Evolutionary conservation across 495 filamentous ascomycete species (phyloP).

Genomic region (Tuber umbilicatum): DNA sequence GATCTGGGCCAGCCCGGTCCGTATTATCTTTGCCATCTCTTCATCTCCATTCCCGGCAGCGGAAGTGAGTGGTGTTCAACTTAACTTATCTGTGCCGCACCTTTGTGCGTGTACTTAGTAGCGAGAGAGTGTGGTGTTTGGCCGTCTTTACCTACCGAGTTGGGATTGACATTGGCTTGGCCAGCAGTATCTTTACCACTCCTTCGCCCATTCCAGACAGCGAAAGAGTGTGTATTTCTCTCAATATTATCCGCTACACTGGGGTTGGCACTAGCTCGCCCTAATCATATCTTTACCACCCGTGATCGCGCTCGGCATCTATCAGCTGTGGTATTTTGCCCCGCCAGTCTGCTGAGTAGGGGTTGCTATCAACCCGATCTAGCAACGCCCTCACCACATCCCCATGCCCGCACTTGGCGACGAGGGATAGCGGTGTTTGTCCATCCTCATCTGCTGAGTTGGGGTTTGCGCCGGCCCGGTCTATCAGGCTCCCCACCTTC

Average conservation of each 20-base stretch:
- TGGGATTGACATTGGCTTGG: too few species aligned
- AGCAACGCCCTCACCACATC: background rate
- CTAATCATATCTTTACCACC: background rate
- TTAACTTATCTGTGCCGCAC: background rate
- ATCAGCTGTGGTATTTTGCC: too few species aligned
- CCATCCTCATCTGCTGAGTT: background rate
- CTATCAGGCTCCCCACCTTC: too few species aligned
- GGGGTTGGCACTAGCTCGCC: too few species aligned
- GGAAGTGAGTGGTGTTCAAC: background rate
- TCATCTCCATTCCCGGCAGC: background rate
- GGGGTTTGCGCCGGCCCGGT: background rate
- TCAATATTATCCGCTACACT: too few species aligned
- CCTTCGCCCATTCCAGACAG: too few species aligned
- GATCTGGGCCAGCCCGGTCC: background rate
- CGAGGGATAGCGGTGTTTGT: background rate
- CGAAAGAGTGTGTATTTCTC: too few species aligned
- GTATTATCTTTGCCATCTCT: background rate
- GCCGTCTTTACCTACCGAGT: too few species aligned
- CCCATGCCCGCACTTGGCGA: background rate
- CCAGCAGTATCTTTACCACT: too few species aligned
- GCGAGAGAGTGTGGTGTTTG: too few species aligned
- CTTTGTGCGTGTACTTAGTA: too few species aligned
- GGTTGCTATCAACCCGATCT: background rate
- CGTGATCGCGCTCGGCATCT: too few species aligned
- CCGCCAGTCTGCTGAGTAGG: background rate